These are phyloP conservation scores for Aquilaria sinensis DNA, from an alignment of 345 rosid genomes.

Conservation along the genomic window DNA sequence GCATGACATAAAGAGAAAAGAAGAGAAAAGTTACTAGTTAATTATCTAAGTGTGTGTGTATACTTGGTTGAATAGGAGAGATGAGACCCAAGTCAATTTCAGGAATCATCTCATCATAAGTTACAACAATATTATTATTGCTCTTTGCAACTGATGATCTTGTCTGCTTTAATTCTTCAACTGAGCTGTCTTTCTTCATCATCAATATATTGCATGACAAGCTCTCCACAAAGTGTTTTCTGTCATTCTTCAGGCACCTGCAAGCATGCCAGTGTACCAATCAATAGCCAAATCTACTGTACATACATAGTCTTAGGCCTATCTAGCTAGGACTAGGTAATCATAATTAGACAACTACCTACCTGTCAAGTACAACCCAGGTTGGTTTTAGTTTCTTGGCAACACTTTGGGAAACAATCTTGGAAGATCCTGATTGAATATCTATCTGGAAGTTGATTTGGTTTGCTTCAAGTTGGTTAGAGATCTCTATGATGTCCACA, in stretches of 20 bases:
- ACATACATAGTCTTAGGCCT: not conserved
- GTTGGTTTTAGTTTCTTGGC: constrained; percentile 38
- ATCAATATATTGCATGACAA: constrained; percentile 45
- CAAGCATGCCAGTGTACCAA: not conserved
- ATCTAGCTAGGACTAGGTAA: not conserved
- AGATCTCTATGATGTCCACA: constrained; percentile 28
- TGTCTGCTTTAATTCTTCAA: constrained; percentile 32
- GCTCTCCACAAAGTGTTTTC: constrained; percentile 37
- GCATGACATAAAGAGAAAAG: too few relatives aligned
- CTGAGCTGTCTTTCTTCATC: constrained; percentile 35
- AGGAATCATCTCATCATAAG: constrained; percentile 58
- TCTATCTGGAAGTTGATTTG: constrained; percentile 38
- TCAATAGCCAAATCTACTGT: not conserved
- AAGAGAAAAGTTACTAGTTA: too few relatives aligned
- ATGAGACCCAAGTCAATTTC: constrained; percentile 16
- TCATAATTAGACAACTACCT: not conserved
- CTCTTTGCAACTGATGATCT: constrained; percentile 7
- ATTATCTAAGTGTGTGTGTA: too few relatives aligned
- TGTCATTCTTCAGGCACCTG: constrained; percentile 57
- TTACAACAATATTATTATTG: constrained; percentile 12
- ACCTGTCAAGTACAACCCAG: constrained; percentile 59
- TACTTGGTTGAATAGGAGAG: constrained; percentile 17
- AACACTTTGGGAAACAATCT: constrained; percentile 27
- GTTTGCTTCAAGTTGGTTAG: constrained; percentile 22
- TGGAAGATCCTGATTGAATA: constrained; percentile 31